These are phyloP conservation scores for Candida takata DNA, from an alignment of 805 yeast species.

Conservation along the genomic window DNA sequence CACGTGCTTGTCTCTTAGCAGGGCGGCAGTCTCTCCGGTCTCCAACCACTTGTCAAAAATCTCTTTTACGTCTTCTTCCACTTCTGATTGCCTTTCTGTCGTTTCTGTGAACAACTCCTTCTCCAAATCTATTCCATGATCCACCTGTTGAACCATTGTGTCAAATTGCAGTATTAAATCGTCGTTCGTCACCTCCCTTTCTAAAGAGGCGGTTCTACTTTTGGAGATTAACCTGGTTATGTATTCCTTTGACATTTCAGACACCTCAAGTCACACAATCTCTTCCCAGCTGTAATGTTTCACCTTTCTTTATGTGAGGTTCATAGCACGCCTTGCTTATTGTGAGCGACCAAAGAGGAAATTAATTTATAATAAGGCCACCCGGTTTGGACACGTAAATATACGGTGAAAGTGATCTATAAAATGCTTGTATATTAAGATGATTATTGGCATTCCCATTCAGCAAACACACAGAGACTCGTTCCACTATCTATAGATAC, in stretches of 20 bases:
- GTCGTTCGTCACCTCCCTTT: conserved; percentile 4
- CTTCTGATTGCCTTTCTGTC: conserved; percentile 27
- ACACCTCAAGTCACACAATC: too few relatives aligned
- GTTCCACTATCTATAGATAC: conserved; percentile 70
- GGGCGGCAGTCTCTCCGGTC: conserved; percentile 12
- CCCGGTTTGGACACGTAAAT: too few relatives aligned
- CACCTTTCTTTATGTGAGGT: too few relatives aligned
- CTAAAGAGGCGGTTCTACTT: too few relatives aligned
- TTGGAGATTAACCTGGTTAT: too few relatives aligned
- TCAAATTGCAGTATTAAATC: conserved; percentile 8
- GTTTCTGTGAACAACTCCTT: conserved; percentile 31
- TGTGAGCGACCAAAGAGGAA: too few relatives aligned
- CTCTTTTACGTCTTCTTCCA: conserved; percentile 24
- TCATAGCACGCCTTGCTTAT: too few relatives aligned
- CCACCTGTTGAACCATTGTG: conserved; percentile 13
- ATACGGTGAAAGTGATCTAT: too few relatives aligned
- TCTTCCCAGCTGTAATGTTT: too few relatives aligned
- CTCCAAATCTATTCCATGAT: conserved; percentile 14
- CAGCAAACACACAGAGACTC: conserved; percentile 86
- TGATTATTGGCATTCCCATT: conserved; percentile 61
- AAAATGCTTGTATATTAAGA: too few relatives aligned
- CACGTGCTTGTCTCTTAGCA: conserved; percentile 14
- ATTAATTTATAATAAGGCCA: too few relatives aligned
- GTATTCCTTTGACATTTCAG: too few relatives aligned
- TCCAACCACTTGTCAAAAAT: conserved; percentile 26